Evolutionary conservation across 2,329 filamentous ascomycete genomes (phyloP).

Genomic region (Cordyceps cicadae): DNA sequence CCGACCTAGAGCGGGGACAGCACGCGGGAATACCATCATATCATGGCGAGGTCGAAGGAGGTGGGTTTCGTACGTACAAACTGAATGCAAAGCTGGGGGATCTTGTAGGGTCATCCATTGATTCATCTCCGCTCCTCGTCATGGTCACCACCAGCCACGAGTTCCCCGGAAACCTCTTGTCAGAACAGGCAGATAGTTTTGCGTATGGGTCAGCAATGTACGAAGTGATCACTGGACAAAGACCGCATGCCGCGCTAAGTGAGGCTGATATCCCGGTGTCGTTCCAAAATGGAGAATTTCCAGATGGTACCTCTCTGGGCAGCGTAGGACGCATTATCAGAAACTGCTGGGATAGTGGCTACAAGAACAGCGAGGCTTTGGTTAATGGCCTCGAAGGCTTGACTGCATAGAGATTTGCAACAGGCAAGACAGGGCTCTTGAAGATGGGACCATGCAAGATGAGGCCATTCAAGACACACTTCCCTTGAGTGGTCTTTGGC

Average conservation of each 20-base stretch:
- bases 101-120: not conserved
- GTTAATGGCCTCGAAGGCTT: not conserved
- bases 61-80: not conserved
- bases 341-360: not conserved
- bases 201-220: not conserved
- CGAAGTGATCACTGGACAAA: not conserved
- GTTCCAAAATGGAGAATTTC: not conserved
- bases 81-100: not conserved
- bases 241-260: not conserved
- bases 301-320: not conserved
- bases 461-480: not conserved
- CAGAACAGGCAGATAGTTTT: not conserved
- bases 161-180: not conserved
- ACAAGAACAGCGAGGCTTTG: not conserved
- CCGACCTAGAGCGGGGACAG: not conserved
- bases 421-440: too few species aligned
- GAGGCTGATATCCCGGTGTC: not conserved
- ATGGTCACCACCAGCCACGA: not conserved
- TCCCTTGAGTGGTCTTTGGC: too few species aligned
- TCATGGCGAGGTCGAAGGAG: not conserved
- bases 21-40: not conserved
- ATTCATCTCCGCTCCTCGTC: not conserved
- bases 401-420: not conserved
- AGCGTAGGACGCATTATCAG: not conserved
- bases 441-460: too few species aligned